These are phyloP conservation scores for Botrytis deweyae DNA, from an alignment of 2,329 filamentous ascomycete species.

Conservation along the genomic window DNA sequence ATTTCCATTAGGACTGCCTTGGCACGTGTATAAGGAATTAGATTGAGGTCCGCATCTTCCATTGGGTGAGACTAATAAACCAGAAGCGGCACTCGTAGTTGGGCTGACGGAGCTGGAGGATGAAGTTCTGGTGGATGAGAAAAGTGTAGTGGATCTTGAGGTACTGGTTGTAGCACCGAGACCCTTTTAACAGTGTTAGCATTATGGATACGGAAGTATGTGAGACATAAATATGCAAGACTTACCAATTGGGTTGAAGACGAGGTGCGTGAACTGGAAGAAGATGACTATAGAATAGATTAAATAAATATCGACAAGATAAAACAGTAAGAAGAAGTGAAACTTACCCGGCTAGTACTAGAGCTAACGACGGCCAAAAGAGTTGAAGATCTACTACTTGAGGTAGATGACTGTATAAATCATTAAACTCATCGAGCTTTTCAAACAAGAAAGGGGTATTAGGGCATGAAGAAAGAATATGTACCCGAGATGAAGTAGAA, in stretches of 20 bases:
- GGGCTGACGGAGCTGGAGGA: background rate
- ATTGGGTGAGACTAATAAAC: background rate
- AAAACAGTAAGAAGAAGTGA: background rate
- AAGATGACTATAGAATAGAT: background rate
- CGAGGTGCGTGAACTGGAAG: background rate
- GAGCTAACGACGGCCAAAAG: background rate
- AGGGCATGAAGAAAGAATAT: background rate
- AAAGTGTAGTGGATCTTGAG: background rate
- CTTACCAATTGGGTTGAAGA: background rate
- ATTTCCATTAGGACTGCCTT: background rate
- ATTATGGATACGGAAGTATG: background rate
- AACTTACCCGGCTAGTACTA: background rate
- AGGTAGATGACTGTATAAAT: background rate
- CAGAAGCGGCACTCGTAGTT: background rate
- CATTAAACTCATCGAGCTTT: background rate
- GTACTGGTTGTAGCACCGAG: background rate
- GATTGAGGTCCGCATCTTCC: background rate
- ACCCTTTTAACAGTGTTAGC: background rate
- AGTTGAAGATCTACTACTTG: background rate
- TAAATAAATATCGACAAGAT: background rate
- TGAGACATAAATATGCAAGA: background rate
- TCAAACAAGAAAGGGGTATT: background rate
- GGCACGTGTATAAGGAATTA: background rate
- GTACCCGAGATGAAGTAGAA: conserved; percentile 1
- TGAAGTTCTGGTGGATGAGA: conserved; percentile 2